These are phyloP conservation scores for Peniophora sp. DNA, from an alignment of 1,284 basidiomycete genomes.

Conservation along the genomic window DNA sequence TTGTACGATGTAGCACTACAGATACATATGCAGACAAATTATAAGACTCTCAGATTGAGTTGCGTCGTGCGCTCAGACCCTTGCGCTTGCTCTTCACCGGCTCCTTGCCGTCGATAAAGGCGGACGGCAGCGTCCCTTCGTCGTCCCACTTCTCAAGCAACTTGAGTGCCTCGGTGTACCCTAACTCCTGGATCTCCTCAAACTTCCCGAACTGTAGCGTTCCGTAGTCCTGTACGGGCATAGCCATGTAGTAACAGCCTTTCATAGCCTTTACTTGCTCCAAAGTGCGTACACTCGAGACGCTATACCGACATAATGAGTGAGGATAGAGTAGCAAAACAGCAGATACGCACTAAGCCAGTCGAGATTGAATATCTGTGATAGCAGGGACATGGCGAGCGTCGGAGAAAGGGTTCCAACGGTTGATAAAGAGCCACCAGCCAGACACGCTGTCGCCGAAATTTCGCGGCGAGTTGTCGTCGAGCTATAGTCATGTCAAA, in stretches of 20 bases:
- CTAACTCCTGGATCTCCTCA: slow-evolving; percentile 79
- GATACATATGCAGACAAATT: not conserved
- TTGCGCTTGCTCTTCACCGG: slow-evolving; percentile 46
- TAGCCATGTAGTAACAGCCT: slow-evolving; percentile 86
- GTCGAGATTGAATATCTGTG: slow-evolving; percentile 91
- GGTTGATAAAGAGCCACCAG: slow-evolving; percentile 92
- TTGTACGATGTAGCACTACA: not conserved
- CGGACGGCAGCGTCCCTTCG: slow-evolving; percentile 73
- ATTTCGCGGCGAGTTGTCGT: slow-evolving; percentile 91
- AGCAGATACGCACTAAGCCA: slow-evolving; percentile 75
- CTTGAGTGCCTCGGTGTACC: slow-evolving; percentile 70
- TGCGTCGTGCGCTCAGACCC: slow-evolving; percentile 68
- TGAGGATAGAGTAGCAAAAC: not conserved
- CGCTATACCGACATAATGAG: slow-evolving; percentile 44
- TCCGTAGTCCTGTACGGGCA: slow-evolving; percentile 91
- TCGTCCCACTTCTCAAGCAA: slow-evolving; percentile 76
- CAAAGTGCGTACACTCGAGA: slow-evolving; percentile 90
- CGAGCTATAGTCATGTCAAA: slow-evolving; percentile 42
- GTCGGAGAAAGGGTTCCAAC: slow-evolving; percentile 88
- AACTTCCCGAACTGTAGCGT: slow-evolving; percentile 77
- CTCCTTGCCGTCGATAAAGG: slow-evolving; percentile 52
- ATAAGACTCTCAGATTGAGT: slow-evolving; percentile 50
- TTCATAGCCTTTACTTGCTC: slow-evolving; percentile 90
- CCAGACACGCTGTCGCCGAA: slow-evolving; percentile 96
- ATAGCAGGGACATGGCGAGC: slow-evolving; percentile 82